phyloP scores from a whole-genome alignment of 306 rosid genomes.

The Cercis canadensis region DNA sequence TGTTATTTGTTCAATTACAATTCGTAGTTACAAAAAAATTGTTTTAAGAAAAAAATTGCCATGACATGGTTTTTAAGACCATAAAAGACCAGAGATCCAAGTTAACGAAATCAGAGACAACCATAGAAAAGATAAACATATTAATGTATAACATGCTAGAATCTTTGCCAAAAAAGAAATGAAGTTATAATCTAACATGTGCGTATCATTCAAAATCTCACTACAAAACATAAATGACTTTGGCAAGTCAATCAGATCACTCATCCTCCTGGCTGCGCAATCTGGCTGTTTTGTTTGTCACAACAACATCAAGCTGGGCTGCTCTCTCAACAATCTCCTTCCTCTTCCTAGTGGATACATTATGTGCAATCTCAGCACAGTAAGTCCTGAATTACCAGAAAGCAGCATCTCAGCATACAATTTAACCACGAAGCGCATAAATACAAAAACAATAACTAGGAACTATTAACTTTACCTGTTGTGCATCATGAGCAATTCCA shows the following conservation, averaged over 20 bases:
- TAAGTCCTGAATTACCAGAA: constrained; percentile 54
- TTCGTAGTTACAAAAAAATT: too few relatives aligned
- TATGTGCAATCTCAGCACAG: constrained; percentile 90
- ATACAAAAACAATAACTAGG: not conserved
- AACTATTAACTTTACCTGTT: constrained; percentile 52
- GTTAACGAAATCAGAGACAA: not conserved
- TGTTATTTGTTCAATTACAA: too few relatives aligned
- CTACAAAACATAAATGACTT: constrained; percentile 32
- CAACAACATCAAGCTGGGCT: constrained; percentile 85
- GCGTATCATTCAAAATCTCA: not conserved
- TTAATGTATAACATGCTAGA: constrained; percentile 26
- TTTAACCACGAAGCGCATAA: not conserved
- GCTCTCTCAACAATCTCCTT: constrained; percentile 86
- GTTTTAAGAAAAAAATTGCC: too few relatives aligned
- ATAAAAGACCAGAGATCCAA: not conserved
- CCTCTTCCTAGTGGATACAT: constrained; percentile 78
- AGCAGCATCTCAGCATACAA: too few relatives aligned
- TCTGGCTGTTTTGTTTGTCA: constrained; percentile 87
- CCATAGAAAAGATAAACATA: not conserved
- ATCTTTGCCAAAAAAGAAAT: not conserved
- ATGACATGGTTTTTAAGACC: too few relatives aligned
- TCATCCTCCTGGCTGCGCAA: constrained; percentile 93
- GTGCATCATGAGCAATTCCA: constrained; percentile 79
- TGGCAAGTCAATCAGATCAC: constrained; percentile 38
- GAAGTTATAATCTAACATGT: constrained; percentile 13